A percentile compares a stretch with the other conserved stretches of the same genome.
Evolutionary conservation across 192 early-diverging fungal species (phyloP).

Genomic region (Mortierella alpina): DNA sequence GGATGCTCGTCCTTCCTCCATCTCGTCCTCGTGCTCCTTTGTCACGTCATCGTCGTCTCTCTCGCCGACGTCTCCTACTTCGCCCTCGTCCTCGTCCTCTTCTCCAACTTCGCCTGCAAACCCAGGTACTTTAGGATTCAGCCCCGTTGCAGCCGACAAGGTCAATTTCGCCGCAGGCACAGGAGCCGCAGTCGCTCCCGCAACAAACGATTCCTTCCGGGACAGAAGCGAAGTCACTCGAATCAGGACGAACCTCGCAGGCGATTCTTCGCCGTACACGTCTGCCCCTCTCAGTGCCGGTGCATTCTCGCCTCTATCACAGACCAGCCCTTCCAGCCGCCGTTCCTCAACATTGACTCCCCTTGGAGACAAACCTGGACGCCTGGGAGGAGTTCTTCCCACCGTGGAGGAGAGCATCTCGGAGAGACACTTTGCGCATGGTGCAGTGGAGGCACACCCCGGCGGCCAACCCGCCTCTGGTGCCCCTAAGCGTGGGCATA

Average conservation of each 20-base stretch:
- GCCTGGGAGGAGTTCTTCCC: constrained; percentile 25
- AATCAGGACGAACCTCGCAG: constrained; percentile 13
- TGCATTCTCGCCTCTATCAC: constrained; percentile 11
- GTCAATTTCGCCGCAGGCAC: not conserved
- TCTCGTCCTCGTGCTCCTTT: constrained; percentile 34
- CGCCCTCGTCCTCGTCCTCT: constrained; percentile 19
- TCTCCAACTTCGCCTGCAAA: not conserved
- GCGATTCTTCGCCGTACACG: constrained; percentile 2
- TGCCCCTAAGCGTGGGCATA: constrained; percentile 12
- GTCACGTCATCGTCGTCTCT: constrained; percentile 31
- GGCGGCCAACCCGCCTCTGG: not conserved
- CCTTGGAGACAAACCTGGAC: constrained; percentile 32
- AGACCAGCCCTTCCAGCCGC: constrained; percentile 33
- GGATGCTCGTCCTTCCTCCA: constrained; percentile 26
- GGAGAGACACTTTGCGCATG: not conserved
- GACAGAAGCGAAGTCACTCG: constrained; percentile 1
- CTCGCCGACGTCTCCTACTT: constrained; percentile 24
- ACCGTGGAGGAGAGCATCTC: constrained; percentile 37
- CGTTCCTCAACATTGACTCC: constrained; percentile 35
- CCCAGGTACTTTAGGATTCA: not conserved
- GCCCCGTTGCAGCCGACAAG: not conserved
- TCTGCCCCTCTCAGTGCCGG: constrained; percentile 13
- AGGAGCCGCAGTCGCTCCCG: not conserved
- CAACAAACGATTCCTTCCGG: no score
- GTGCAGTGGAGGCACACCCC: not conserved